phyloP scores from a whole-genome alignment of 139 green algal species.

The Tetradesmus obliquus region DNA sequence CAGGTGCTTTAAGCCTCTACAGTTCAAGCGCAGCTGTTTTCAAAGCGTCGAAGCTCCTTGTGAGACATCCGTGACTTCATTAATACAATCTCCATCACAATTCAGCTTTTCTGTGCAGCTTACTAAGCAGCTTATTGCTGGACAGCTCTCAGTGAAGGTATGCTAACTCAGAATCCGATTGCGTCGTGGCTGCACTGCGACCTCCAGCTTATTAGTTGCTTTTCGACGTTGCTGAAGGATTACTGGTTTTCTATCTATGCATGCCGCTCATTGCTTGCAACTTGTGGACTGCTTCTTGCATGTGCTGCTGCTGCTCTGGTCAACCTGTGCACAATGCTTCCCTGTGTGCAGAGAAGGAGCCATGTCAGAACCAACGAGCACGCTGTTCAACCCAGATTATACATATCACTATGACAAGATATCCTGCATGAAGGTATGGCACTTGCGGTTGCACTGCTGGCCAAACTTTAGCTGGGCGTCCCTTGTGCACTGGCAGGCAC shows the following conservation, averaged over 20 bases:
- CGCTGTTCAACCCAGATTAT: conserved; percentile 21
- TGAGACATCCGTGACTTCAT: background rate
- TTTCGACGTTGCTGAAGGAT: too few species aligned
- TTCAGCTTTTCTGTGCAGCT: background rate
- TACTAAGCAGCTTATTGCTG: background rate
- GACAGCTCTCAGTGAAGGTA: background rate
- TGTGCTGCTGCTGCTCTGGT: background rate
- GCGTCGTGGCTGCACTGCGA: background rate
- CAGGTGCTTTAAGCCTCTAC: background rate
- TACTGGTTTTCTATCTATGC: background rate
- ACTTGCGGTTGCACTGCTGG: too few species aligned
- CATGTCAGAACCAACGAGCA: background rate
- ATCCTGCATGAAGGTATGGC: conserved; percentile 12
- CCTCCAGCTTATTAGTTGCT: background rate
- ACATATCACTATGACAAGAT: conserved; percentile 44
- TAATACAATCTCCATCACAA: background rate
- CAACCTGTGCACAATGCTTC: background rate
- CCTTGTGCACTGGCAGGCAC: too few species aligned
- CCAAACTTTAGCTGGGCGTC: too few species aligned
- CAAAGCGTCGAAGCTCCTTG: background rate
- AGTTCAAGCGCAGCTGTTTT: background rate
- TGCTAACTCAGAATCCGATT: background rate
- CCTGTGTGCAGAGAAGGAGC: background rate
- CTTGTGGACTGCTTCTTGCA: background rate
- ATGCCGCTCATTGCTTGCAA: background rate